Base-by-base conservation (phyloP, 1,139 yeast species). In the Spathaspora sp. region DNA sequence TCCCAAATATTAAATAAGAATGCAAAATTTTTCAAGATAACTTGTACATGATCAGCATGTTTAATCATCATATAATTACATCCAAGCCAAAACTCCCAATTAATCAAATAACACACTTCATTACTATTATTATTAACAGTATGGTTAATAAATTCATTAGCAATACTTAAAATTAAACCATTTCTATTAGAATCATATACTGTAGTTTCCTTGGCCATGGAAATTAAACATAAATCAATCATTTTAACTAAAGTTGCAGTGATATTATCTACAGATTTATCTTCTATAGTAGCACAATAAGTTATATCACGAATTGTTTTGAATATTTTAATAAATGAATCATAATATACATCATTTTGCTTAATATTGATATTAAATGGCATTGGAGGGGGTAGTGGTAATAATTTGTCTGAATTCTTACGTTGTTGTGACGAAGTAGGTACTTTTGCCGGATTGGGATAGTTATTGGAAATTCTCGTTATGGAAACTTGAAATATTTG, bases 31-130 rank as follows among this genome's bases (percentile, higher is more conserved):
- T 86, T 78, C 38, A 86, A 68, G 48, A 86, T 79, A 20, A 80
- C 74, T 54, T 82, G 85, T 49, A 82, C 72, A 59, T 82, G 88
- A 45, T 82, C 83, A 7, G 89, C 80, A 45, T 68, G 64, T 10
- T 70, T 60, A 20, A 87, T 63, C 84, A 87, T 79, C 54, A 80
- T 71, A 51, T 78, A 70, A 17, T 75, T 65, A 20, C 87, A 84
- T 47, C 76, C 71, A 9, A 86, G 61, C 96, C 96, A 89, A 58
- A 89, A 88, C 45, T 72, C 72, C 95, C 96, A 89, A 64, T 85
- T 78, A 17, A 87, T 64, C 18, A 52, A 45, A 41, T 43, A 47
- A 9, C 52, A 43, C 13, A 49, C 41, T 24, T 47, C 49, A 26
- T 29, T 43, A 13, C 41, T 38, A 13, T 38, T 43, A 31, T 65